A percentile compares a stretch with the other conserved stretches of the same genome.
Evolutionary conservation across 768 basidiomycete genomes (phyloP).

Genomic region (Suillus lakei): DNA sequence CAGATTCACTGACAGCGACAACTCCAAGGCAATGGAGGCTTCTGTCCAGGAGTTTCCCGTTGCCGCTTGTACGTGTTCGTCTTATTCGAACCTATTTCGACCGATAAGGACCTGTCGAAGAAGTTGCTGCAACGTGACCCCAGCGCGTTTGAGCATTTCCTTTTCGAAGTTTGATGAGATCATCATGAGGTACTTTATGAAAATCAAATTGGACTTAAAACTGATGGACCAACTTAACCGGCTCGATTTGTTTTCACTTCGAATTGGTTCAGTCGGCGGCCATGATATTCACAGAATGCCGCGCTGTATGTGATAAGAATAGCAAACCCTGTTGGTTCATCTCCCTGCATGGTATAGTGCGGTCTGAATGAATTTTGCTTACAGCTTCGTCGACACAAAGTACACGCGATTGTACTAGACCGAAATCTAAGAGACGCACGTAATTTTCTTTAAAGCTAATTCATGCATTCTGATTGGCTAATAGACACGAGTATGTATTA

Average conservation of each 20-base stretch:
- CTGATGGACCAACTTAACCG: constrained; percentile 5
- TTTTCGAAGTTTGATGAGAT: constrained; percentile 5
- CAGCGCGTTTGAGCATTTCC: neutral
- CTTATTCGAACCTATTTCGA: neutral
- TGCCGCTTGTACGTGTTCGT: neutral
- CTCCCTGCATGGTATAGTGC: constrained; percentile 17
- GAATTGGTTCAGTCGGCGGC: constrained; percentile 6
- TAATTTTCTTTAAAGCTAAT: constrained; percentile 13
- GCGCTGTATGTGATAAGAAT: neutral
- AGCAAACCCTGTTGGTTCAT: constrained; percentile 2
- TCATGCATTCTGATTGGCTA: constrained; percentile 9
- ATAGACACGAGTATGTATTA: constrained; percentile 2
- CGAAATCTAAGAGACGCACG: constrained; percentile 1
- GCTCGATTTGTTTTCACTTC: constrained; percentile 3
- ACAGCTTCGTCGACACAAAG: constrained; percentile 9
- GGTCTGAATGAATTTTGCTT: neutral
- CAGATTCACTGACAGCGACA: neutral
- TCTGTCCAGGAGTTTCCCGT: neutral
- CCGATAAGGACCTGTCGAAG: constrained; percentile 1
- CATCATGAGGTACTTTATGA: constrained; percentile 8
- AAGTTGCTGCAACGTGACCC: neutral
- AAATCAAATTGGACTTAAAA: constrained; percentile 3
- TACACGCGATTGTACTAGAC: neutral
- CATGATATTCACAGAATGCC: neutral
- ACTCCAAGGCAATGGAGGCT: neutral